Base-by-base conservation (phyloP, 805 yeast species). In the Alloascoidea hylecoeti region DNA sequence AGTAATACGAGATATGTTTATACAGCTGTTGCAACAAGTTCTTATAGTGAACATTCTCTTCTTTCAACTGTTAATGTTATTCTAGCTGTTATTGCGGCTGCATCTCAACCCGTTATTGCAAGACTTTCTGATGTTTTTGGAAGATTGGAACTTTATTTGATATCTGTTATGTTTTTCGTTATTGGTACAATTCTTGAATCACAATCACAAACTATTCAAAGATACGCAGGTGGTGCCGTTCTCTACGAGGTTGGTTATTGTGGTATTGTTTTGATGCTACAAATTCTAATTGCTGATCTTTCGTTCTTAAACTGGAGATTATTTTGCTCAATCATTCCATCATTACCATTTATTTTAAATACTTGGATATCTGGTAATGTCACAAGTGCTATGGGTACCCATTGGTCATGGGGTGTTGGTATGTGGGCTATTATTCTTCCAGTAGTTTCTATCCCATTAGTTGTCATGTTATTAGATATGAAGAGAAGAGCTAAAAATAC, bases 401-500 rank as follows among this genome's bases (percentile, higher is more conserved):
- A 60, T 27, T 71, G 77, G 70, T 60, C 70, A 9, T 75, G 80
- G 80, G 70, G 70, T 47, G 68, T 74, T 44, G 78, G 72, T 34
- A 74, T 75, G 63, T 75, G 76, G 76, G 80, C 80, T 1, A 71
- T 71, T 45, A 72, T 75, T 44, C 70, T 72, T 64, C 81, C 81
- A 35, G 52, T 72, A 35, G 47, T 70, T 2, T 62, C 74, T 46
- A 34, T 75, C 13, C 81, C 81, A 30, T 49, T 75, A 35, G 44
- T 72, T 9, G 45, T 42, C 1, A 69, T 76, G 48, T 55, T 70
- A 49, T 12, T 63, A 3, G 75, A 73, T 49, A 73, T 75, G 79
- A 52, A 65, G 44, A 55, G 57, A 43, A 48, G 52, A 43, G 79
- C 78, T 3, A 44, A 62, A 12, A 64, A 57, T 34, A 66, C 71